Percentiles rank a stretch among this genome's conserved stretches.
Evolutionary conservation across 257 asterid species (phyloP).

Genomic region (Solanum chilense): DNA sequence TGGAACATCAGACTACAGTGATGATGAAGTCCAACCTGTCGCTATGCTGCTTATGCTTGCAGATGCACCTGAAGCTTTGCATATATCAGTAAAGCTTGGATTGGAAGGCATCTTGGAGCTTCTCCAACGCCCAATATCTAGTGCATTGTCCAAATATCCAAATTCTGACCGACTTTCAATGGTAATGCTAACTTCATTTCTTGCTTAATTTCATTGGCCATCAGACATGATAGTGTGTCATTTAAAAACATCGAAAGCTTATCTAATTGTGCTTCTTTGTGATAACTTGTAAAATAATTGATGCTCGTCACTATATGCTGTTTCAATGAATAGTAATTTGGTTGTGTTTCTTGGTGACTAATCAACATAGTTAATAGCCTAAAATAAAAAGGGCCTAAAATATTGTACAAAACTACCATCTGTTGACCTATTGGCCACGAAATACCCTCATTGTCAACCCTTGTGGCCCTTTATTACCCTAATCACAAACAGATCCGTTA

Average conservation of each 20-base stretch:
- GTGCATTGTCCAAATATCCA: constrained; percentile 75
- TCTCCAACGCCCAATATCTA: constrained; percentile 74
- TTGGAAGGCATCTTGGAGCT: constrained; percentile 86
- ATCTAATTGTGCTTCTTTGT: neutral
- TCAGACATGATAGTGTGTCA: neutral
- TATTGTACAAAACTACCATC: neutral
- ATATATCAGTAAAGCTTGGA: constrained; percentile 87
- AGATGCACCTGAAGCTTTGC: constrained; percentile 95
- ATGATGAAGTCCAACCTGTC: constrained; percentile 90
- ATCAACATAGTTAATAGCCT: neutral
- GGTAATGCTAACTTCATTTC: constrained; percentile 40
- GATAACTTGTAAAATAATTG: neutral
- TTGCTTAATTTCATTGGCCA: neutral
- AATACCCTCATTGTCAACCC: neutral
- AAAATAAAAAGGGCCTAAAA: neutral
- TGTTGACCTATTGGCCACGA: neutral
- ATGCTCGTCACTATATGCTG: neutral
- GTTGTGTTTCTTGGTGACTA: neutral
- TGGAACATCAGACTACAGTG: constrained; percentile 86
- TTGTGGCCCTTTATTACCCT: neutral
- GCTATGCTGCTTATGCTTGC: constrained; percentile 91
- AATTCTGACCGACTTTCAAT: constrained; percentile 71
- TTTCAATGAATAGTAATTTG: neutral
- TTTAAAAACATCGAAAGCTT: neutral
- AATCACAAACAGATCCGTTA: neutral